phyloP scores from a whole-genome alignment of 441 rosid species.

The Raphanus hybrid region DNA sequence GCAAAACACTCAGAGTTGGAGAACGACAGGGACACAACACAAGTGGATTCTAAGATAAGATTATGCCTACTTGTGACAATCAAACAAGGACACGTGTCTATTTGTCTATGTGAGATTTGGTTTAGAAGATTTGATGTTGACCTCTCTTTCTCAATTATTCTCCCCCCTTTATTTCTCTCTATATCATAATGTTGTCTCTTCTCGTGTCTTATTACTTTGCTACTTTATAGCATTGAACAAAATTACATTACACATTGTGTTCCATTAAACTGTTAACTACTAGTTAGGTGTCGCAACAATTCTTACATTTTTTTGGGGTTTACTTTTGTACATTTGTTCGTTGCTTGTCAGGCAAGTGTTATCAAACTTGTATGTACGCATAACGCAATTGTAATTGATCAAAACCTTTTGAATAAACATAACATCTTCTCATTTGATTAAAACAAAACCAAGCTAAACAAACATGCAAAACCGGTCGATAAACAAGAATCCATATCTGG shows the following conservation, averaged over 20 bases:
- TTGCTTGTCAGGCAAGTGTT: background rate
- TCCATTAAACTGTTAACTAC: conserved; percentile 4
- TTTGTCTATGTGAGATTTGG: conserved; percentile 42
- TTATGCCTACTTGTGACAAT: conserved; percentile 42
- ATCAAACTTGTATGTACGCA: background rate
- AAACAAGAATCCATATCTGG: conserved; percentile 12
- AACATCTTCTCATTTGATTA: conserved; percentile 14
- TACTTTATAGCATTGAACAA: conserved; percentile 14
- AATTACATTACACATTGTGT: conserved; percentile 6
- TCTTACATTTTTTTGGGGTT: background rate
- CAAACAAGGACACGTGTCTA: conserved; percentile 29
- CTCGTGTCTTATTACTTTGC: conserved; percentile 15
- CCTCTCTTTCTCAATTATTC: conserved; percentile 43
- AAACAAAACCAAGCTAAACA: conserved; percentile 1
- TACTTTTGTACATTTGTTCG: background rate
- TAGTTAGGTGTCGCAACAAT: background rate
- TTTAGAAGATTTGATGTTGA: conserved; percentile 45
- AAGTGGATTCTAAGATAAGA: conserved; percentile 43
- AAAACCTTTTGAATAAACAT: conserved; percentile 8
- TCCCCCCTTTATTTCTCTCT: conserved; percentile 3
- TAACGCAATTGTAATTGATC: too few species aligned
- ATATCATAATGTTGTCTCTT: conserved; percentile 32
- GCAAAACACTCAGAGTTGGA: conserved; percentile 30
- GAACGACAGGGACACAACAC: conserved; percentile 38
- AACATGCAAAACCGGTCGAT: conserved; percentile 23